phyloP scores from a whole-genome alignment of 257 asterid species.

The Knoxia roxburghii region DNA sequence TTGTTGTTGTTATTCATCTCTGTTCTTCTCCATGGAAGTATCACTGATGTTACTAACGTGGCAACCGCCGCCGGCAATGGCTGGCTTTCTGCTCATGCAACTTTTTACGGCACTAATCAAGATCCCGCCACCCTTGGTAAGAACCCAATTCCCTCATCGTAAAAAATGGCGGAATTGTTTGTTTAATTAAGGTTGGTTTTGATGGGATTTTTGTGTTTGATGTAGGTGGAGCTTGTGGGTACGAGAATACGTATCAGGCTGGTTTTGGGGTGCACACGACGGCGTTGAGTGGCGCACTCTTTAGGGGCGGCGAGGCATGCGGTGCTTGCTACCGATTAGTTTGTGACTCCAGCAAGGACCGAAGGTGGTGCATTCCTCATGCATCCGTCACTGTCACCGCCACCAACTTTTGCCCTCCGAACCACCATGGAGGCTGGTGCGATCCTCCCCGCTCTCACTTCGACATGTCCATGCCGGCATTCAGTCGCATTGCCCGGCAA shows the following conservation, averaged over 20 bases:
- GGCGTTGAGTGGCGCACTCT: conserved; percentile 55
- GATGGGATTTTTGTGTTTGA: too few species aligned
- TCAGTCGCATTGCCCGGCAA: conserved; percentile 58
- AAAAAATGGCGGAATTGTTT: too few species aligned
- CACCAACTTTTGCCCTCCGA: conserved; percentile 71
- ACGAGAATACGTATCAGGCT: conserved; percentile 44
- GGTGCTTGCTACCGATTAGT: conserved; percentile 54
- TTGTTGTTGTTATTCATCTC: conserved; percentile 18
- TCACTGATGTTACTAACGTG: conserved; percentile 30
- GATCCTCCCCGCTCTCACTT: conserved; percentile 69
- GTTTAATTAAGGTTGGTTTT: too few species aligned
- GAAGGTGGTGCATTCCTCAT: conserved; percentile 49
- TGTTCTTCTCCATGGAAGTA: conserved; percentile 25
- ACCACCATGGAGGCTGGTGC: conserved; percentile 73
- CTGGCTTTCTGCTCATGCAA: conserved; percentile 58
- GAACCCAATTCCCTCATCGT: not conserved
- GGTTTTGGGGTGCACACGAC: conserved; percentile 60
- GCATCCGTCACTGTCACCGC: conserved; percentile 51
- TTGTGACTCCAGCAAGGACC: conserved; percentile 40
- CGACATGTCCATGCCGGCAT: conserved; percentile 70
- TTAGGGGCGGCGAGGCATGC: conserved; percentile 55
- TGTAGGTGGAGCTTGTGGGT: conserved; percentile 71
- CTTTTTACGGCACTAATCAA: conserved; percentile 58
- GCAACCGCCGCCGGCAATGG: conserved; percentile 19
- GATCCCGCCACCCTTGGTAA: conserved; percentile 61